phyloP scores from a whole-genome alignment of 306 rosid species.

The Pyrus bretschneideri region DNA sequence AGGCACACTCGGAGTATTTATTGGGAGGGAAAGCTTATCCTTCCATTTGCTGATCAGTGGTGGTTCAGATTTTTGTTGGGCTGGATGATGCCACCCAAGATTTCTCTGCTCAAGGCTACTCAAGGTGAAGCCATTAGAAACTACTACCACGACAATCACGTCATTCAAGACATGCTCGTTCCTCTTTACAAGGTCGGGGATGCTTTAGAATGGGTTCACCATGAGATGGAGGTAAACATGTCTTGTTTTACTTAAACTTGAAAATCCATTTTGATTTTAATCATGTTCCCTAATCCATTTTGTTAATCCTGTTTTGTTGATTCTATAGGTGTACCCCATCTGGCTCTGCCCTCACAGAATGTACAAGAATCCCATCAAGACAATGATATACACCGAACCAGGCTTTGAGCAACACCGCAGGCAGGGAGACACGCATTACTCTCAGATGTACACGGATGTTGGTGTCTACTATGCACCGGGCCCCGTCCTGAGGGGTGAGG shows the following conservation, averaged over 20 bases:
- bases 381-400: constrained; percentile 81
- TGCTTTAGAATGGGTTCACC: constrained; percentile 90
- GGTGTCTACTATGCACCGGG: constrained; percentile 96
- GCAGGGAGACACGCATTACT: constrained; percentile 81
- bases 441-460: constrained; percentile 94
- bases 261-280: background rate
- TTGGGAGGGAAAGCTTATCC: constrained; percentile 99
- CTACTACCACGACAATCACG: constrained; percentile 94
- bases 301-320: background rate
- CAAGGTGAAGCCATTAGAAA: constrained; percentile 96
- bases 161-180: constrained; percentile 94
- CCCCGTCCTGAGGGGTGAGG: constrained; percentile 90
- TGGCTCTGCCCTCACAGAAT: constrained; percentile 96
- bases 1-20: constrained; percentile 92
- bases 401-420: constrained; percentile 80
- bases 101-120: constrained; percentile 93
- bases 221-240: constrained; percentile 83
- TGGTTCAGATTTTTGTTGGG: constrained; percentile 90
- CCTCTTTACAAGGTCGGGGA: constrained; percentile 90
- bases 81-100: constrained; percentile 99
- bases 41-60: constrained; percentile 86
- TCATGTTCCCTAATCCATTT: background rate
- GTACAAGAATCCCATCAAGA: constrained; percentile 63
- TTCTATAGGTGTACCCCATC: constrained; percentile 69
- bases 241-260: background rate